Evolutionary conservation across 352 stramenopile genomes (phyloP).

Genomic region (Plasmopara muralis): DNA sequence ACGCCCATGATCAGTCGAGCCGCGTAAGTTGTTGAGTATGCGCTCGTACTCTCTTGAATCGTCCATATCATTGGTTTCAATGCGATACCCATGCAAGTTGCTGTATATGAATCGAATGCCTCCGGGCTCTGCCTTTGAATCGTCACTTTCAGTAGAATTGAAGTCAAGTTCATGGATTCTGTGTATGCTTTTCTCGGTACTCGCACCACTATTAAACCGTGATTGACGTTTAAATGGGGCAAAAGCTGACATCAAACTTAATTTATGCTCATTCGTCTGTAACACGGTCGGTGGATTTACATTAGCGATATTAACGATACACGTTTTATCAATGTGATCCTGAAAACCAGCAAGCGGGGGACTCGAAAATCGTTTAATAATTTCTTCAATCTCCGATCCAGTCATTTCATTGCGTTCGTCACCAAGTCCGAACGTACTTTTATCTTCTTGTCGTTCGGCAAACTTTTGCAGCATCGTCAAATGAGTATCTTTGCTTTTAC

Average conservation of each 20-base stretch:
- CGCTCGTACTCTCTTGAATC: conserved; percentile 65
- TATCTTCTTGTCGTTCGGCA: conserved; percentile 26
- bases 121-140: conserved; percentile 5
- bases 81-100: conserved; percentile 75
- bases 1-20: conserved; percentile 28
- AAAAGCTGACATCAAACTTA: conserved; percentile 33
- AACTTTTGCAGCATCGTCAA: conserved; percentile 27
- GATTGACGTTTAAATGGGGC: conserved; percentile 16
- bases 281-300: conserved; percentile 34
- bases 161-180: not conserved
- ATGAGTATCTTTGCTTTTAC: conserved; percentile 10
- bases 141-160: conserved; percentile 9
- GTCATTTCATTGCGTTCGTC: conserved; percentile 8
- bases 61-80: conserved; percentile 51
- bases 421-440: conserved; percentile 20
- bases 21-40: conserved; percentile 63
- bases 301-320: conserved; percentile 11
- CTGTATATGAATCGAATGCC: conserved; percentile 49
- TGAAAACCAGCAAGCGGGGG: conserved; percentile 11
- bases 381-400: not conserved
- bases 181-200: too few relatives aligned
- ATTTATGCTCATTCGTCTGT: conserved; percentile 27
- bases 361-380: conserved; percentile 9
- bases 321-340: conserved; percentile 15
- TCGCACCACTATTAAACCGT: not conserved